Conservation (phyloP, 495 filamentous ascomycete genomes). For the Aspergillus asperescens region DNA sequence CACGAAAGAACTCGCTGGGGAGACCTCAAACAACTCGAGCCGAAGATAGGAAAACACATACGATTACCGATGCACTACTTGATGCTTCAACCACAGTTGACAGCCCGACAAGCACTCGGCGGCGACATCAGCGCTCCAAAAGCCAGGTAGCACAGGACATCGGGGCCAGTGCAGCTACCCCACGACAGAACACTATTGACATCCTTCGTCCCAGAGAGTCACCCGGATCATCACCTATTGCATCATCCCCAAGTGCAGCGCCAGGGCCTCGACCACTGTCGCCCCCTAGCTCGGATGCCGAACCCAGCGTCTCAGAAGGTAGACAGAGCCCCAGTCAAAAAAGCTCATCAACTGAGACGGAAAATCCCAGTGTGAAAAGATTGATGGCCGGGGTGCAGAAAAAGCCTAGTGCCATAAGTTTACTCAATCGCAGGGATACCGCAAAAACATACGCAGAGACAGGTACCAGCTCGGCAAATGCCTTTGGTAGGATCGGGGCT, state of each 20-base stretch:
- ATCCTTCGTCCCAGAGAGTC: conserved; percentile 28
- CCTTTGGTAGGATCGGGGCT: conserved; percentile 79
- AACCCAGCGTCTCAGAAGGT: conserved; percentile 20
- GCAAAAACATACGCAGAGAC: conserved; percentile 81
- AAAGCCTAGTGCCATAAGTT: conserved; percentile 74
- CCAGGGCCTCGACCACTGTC: conserved; percentile 39
- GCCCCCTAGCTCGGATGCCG: conserved; percentile 34
- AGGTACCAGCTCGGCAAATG: conserved; percentile 71
- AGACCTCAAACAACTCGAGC: conserved; percentile 19
- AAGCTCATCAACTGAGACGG: conserved; percentile 36
- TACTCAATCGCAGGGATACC: conserved; percentile 72
- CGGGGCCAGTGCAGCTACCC: conserved; percentile 15
- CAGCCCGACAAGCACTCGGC: conserved; percentile 53
- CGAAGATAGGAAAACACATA: conserved; percentile 52
- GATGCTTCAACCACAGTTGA: conserved; percentile 91
- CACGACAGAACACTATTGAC: conserved; percentile 21
- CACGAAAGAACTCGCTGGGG: conserved; percentile 36
- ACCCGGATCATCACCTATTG: conserved; percentile 29
- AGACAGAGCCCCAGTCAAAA: conserved; percentile 31
- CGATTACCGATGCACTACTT: conserved; percentile 83
- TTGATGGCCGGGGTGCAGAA: conserved; percentile 41
- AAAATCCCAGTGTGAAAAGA: conserved; percentile 29
- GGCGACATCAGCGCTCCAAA: conserved; percentile 46
- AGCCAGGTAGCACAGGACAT: conserved; percentile 46
- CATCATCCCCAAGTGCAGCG: conserved; percentile 38